phyloP scores from a whole-genome alignment of 2,329 filamentous ascomycete species.

The Cladosporium cucumerinum region DNA sequence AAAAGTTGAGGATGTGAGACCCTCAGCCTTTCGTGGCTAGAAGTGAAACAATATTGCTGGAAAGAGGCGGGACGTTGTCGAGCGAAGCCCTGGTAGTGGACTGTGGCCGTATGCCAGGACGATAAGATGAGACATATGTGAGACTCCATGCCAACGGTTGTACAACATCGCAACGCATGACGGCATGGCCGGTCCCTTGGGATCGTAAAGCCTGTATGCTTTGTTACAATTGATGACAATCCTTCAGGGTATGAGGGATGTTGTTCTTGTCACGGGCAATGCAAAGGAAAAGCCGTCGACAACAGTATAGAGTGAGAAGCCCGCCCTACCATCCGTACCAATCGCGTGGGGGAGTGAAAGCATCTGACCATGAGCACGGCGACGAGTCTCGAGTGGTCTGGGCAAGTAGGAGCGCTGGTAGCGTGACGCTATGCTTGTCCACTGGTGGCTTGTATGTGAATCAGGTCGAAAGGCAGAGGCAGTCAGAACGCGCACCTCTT shows the following conservation, averaged over 20 bases:
- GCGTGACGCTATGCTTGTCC: neutral
- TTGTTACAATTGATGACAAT: too few relatives aligned
- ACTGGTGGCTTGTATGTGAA: slow-evolving; percentile 11
- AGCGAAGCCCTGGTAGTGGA: slow-evolving; percentile 2
- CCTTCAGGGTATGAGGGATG: too few relatives aligned
- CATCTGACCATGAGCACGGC: neutral
- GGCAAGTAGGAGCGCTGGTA: neutral
- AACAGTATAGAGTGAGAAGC: neutral
- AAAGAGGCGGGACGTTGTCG: slow-evolving; percentile 16
- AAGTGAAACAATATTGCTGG: slow-evolving; percentile 14
- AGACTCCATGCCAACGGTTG: slow-evolving; percentile 14
- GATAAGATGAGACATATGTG: slow-evolving; percentile 8
- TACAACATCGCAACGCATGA: neutral
- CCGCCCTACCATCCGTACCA: neutral
- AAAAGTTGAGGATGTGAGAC: neutral
- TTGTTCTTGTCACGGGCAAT: neutral
- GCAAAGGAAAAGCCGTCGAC: neutral
- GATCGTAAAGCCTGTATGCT: neutral
- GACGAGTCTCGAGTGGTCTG: neutral
- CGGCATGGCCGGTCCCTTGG: neutral
- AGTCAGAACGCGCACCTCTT: neutral
- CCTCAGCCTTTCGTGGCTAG: slow-evolving; percentile 14
- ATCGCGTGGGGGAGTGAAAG: neutral
- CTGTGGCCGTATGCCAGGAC: neutral
- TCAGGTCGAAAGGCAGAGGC: neutral